A percentile compares a stretch with the other conserved stretches of the same genome.
Conservation (phyloP, 176 grass and related monocot genomes). For the Zoysia pacifica region DNA sequence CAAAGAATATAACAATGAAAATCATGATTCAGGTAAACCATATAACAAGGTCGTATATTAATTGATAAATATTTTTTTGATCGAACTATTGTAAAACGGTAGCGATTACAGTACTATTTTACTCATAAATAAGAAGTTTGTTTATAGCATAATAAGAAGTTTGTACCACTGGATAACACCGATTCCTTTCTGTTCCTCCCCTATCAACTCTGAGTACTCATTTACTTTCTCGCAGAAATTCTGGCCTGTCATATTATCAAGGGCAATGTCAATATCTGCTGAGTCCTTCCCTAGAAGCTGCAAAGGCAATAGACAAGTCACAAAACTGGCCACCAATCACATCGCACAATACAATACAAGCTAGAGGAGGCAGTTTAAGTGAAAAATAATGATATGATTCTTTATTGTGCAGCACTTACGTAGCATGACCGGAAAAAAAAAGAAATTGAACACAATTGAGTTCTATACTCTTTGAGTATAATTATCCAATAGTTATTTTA, state of each 20-base stretch:
- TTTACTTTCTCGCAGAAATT: constrained; percentile 96
- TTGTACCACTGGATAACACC: constrained; percentile 94
- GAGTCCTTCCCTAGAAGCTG: constrained; percentile 96
- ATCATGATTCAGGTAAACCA: not conserved
- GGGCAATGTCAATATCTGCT: constrained; percentile 92
- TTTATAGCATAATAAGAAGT: constrained; percentile 34
- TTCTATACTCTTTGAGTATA: not conserved
- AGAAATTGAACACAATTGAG: not conserved
- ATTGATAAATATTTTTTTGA: not conserved
- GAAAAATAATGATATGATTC: not conserved
- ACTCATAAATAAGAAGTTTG: constrained; percentile 16
- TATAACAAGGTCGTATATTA: not conserved
- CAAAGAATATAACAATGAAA: constrained; percentile 32
- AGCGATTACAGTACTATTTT: not conserved
- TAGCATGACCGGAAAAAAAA: not conserved
- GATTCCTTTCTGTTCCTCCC: constrained; percentile 78
- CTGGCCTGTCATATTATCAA: constrained; percentile 83
- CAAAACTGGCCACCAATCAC: constrained; percentile 15
- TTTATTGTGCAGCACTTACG: not conserved
- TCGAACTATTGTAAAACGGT: constrained; percentile 7
- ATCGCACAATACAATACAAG: constrained; percentile 12
- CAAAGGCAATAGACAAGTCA: constrained; percentile 10
- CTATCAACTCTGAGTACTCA: constrained; percentile 59
- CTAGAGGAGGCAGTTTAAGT: not conserved
- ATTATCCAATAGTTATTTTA: not conserved